Evolutionary conservation across 1,284 basidiomycete genomes (phyloP).

Genomic region (Polyporus tsugae): DNA sequence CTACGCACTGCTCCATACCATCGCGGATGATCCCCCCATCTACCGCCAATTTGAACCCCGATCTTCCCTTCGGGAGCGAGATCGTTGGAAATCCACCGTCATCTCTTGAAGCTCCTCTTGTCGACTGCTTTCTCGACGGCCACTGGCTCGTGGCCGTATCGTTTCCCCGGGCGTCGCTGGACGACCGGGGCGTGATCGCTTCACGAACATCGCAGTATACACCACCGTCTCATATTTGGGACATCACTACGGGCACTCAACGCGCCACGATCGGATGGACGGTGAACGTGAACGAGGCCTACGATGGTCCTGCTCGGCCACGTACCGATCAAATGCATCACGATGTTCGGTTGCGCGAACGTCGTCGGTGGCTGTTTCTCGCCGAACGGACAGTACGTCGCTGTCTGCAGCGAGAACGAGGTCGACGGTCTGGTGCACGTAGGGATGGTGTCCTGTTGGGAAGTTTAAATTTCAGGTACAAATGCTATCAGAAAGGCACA

Average conservation of each 20-base stretch:
- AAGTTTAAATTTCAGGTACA: not conserved
- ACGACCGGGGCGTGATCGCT: too few relatives aligned
- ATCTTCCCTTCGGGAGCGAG: too few relatives aligned
- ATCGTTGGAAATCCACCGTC: too few relatives aligned
- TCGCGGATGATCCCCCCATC: not conserved
- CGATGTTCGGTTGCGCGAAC: not conserved
- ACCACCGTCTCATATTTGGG: not conserved
- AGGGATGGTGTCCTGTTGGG: not conserved
- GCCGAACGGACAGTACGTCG: not conserved
- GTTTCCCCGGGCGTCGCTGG: not conserved
- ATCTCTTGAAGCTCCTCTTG: not conserved
- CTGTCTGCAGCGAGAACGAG: not conserved
- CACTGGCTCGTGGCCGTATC: not conserved
- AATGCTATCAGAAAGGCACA: not conserved
- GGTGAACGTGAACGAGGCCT: not conserved
- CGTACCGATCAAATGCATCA: not conserved
- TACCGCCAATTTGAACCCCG: too few relatives aligned
- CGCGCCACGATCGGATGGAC: too few relatives aligned
- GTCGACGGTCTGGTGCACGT: not conserved
- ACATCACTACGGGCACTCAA: not conserved
- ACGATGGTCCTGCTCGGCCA: not conserved
- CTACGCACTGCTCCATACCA: not conserved
- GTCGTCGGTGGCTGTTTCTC: not conserved
- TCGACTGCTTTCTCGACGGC: not conserved
- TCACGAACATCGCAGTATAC: too few relatives aligned